phyloP scores from a whole-genome alignment of 139 green algal genomes.

The Tetraselmis chui region DNA sequence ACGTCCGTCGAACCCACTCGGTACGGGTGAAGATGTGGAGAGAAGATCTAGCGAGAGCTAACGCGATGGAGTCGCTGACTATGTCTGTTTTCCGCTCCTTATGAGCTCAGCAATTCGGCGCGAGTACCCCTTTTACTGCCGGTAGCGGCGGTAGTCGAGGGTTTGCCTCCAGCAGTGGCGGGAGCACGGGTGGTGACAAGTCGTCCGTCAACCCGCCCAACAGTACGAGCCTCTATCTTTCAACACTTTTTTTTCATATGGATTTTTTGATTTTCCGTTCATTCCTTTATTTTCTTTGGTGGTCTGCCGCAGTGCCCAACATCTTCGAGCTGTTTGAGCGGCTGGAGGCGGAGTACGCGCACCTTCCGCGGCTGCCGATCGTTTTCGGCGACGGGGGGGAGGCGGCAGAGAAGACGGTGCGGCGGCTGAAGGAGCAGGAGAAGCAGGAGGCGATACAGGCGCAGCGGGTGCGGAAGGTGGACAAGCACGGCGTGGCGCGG shows the following conservation, averaged over 20 bases:
- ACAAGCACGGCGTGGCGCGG: constrained; percentile 48
- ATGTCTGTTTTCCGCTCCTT: too few species aligned
- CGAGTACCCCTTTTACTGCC: too few species aligned
- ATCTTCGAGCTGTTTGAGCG: neutral
- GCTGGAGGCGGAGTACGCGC: neutral
- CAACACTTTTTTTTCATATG: too few species aligned
- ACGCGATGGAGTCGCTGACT: too few species aligned
- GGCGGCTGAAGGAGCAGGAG: constrained; percentile 17
- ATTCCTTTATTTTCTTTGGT: neutral
- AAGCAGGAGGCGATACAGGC: constrained; percentile 24
- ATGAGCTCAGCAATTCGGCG: too few species aligned
- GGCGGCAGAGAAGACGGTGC: constrained; percentile 15
- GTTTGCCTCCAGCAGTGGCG: neutral
- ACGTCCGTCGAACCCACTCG: too few species aligned
- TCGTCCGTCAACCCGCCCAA: neutral
- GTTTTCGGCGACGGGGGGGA: constrained; percentile 12
- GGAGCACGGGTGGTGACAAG: neutral
- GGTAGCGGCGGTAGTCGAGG: neutral
- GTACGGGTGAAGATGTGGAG: too few species aligned
- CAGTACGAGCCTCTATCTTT: neutral
- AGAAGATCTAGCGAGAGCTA: too few species aligned
- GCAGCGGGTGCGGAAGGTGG: constrained; percentile 37
- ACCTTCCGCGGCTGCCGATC: neutral
- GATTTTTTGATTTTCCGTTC: too few species aligned
- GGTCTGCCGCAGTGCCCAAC: neutral